phyloP scores from a whole-genome alignment of 768 basidiomycete genomes.

The Russula foetens region DNA sequence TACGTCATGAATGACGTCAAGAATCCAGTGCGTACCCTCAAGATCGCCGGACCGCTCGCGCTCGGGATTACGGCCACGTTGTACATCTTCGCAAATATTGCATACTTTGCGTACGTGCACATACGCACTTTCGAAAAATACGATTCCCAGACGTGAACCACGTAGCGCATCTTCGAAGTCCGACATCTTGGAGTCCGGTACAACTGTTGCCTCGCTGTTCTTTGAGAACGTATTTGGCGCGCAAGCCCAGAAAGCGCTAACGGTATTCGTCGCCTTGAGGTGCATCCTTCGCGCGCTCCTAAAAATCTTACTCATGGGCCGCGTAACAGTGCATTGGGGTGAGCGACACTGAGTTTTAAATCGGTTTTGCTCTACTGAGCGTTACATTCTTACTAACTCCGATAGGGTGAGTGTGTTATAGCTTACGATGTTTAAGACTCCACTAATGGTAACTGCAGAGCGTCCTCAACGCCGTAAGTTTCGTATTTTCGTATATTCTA shows the following conservation, averaged over 20 bases:
- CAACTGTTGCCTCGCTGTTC: conserved; percentile 53
- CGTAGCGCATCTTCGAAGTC: conserved; percentile 37
- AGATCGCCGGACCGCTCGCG: conserved; percentile 53
- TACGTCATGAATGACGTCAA: conserved; percentile 55
- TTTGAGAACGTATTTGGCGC: conserved; percentile 51
- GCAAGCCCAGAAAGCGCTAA: conserved; percentile 44
- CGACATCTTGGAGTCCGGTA: conserved; percentile 40
- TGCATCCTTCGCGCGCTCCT: conserved; percentile 15
- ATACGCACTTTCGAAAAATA: neutral
- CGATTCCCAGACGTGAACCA: neutral
- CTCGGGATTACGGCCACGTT: conserved; percentile 44
- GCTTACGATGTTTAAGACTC: neutral
- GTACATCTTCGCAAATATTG: conserved; percentile 49
- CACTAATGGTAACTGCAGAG: conserved; percentile 3
- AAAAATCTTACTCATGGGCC: neutral
- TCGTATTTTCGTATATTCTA: too few relatives aligned
- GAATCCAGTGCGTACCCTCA: conserved; percentile 51
- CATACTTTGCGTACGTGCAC: conserved; percentile 42
- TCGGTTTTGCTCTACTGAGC: neutral
- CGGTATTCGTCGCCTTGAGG: conserved; percentile 52
- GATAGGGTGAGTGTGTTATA: conserved; percentile 4
- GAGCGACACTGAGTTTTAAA: conserved; percentile 1
- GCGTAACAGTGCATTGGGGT: conserved; percentile 30
- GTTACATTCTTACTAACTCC: neutral
- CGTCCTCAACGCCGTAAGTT: conserved; percentile 4